Percentiles rank a stretch among this genome's conserved stretches.
Evolutionary conservation across 2,329 filamentous ascomycete species (phyloP).

Genomic region (Plenodomus biglobosus): DNA sequence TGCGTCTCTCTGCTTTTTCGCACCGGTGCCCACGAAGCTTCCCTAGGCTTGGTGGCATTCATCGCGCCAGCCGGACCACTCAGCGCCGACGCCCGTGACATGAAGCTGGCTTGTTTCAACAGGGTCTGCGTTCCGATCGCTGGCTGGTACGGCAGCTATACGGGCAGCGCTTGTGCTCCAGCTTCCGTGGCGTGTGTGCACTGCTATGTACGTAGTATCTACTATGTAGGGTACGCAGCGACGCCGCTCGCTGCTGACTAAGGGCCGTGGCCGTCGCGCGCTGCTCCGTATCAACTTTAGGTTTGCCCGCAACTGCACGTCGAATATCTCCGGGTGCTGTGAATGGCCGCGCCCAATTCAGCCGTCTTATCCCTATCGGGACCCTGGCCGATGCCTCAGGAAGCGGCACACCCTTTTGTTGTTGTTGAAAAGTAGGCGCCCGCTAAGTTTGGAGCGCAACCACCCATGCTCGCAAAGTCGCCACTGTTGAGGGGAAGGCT

Average conservation of each 20-base stretch:
- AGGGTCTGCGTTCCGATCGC: constrained; percentile 33
- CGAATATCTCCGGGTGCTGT: constrained; percentile 36
- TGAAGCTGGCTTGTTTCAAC: constrained; percentile 29
- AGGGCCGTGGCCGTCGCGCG: constrained; percentile 15
- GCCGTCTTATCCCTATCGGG: constrained; percentile 44
- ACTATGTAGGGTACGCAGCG: not conserved
- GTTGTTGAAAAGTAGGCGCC: constrained; percentile 40
- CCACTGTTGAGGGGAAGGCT: constrained; percentile 6
- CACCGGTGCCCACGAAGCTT: constrained; percentile 6
- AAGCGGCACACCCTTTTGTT: constrained; percentile 22
- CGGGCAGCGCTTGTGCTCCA: constrained; percentile 11
- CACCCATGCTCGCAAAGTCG: constrained; percentile 18
- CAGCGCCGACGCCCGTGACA: constrained; percentile 16
- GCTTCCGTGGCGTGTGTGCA: too few species aligned
- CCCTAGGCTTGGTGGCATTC: constrained; percentile 26
- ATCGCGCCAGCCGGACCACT: constrained; percentile 39
- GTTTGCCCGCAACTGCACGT: constrained; percentile 23
- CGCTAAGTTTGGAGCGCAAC: constrained; percentile 33
- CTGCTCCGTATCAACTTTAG: constrained; percentile 32
- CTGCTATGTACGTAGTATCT: too few species aligned
- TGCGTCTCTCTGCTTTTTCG: constrained; percentile 20
- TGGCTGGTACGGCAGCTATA: constrained; percentile 20
- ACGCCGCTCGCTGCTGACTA: constrained; percentile 30
- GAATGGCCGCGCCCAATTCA: constrained; percentile 38
- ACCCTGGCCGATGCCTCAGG: constrained; percentile 36